Evolutionary conservation across 108 stramenopile genomes (phyloP), one percentile per base, ranked within the genome.

Genomic region (Cafeteria roenbergensis): DNA sequence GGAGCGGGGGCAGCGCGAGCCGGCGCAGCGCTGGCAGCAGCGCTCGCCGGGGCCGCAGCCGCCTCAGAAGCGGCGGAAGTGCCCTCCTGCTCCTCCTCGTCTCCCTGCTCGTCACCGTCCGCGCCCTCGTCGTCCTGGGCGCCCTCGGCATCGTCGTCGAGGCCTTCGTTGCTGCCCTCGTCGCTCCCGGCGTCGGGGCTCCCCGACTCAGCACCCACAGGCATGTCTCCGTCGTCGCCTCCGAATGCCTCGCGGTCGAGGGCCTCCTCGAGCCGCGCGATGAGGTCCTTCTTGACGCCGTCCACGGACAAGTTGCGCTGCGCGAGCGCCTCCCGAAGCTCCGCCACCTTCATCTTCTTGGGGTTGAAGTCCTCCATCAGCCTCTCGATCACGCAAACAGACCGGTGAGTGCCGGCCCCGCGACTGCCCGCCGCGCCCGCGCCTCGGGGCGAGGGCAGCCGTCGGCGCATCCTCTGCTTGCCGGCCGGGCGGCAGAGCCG

Each of bases 321-420:
- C 9, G 8, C 14, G 9, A 57, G 56, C 14, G 4, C 56, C 56
- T 57, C 56, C 29, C 14, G 4, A 4, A 57, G 14, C 56, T 58
- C 50, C 57, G 30, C 55, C 26, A 67, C 56, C 56, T 58, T 58
- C 66, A 67, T 67, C 42, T 58, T 67, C 37, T 67, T 58, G 28
- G 66, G 66, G 33, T 33, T 58, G 12, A 56, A 42, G 51, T 64
- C 63, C 6, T 51, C 32, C 51, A 32, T 64, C 12, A 64, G 27
- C n/a, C 2, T 24, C 36, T 6, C 14, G 8, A 6, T 48, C 31
- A 4, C 48, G 6, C 42, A 26, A 24, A 25, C 27, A 29, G 20
- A 63, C 27, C 31, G n/a, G 6, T 38, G 14, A n/a, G 37, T 63
- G 22, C 2, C n/a, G 34, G 48, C 20, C n/a, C 37, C 1, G 37